These are phyloP conservation scores for Talaromyces adpressus DNA, from an alignment of 495 filamentous ascomycete genomes.

Conservation along the genomic window DNA sequence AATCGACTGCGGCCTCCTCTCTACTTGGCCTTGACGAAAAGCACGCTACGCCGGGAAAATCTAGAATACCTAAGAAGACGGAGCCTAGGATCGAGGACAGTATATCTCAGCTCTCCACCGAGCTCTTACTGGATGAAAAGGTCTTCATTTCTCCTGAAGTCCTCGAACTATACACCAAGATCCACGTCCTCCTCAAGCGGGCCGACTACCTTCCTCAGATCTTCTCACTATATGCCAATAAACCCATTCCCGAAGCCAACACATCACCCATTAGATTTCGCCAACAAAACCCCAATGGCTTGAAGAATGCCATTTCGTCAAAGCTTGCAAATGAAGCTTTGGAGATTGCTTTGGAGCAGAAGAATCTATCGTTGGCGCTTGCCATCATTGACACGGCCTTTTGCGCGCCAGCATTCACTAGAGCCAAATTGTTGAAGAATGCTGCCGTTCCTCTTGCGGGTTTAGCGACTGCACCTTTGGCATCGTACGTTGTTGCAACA, in stretches of 20 bases:
- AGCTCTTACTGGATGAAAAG: slow-evolving; percentile 62
- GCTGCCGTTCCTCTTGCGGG: slow-evolving; percentile 43
- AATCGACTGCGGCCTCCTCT: slow-evolving; percentile 39
- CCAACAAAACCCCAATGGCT: slow-evolving; percentile 56
- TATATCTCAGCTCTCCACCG: slow-evolving; percentile 50
- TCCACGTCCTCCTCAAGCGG: slow-evolving; percentile 62
- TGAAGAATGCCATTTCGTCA: slow-evolving; percentile 63
- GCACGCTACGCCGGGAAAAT: slow-evolving; percentile 11
- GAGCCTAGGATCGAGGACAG: slow-evolving; percentile 27
- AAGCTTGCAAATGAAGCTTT: slow-evolving; percentile 63
- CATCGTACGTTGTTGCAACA: slow-evolving; percentile 60
- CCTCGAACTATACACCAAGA: slow-evolving; percentile 61
- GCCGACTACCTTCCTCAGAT: slow-evolving; percentile 70
- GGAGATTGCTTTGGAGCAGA: slow-evolving; percentile 64
- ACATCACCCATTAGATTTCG: slow-evolving; percentile 52
- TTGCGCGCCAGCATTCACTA: slow-evolving; percentile 61
- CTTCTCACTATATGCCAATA: slow-evolving; percentile 77
- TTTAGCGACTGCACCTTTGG: slow-evolving; percentile 55
- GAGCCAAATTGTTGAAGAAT: slow-evolving; percentile 54
- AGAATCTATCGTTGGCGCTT: slow-evolving; percentile 67
- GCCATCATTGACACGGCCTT: slow-evolving; percentile 76
- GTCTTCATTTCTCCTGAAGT: slow-evolving; percentile 74
- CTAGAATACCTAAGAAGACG: slow-evolving; percentile 13
- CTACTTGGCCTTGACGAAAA: slow-evolving; percentile 47
- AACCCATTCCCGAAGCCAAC: slow-evolving; percentile 61